A percentile compares a stretch with the other conserved stretches of the same genome.
Evolutionary conservation across 495 filamentous ascomycete genomes (phyloP).

Genomic region (Clohesyomyces aquaticus): DNA sequence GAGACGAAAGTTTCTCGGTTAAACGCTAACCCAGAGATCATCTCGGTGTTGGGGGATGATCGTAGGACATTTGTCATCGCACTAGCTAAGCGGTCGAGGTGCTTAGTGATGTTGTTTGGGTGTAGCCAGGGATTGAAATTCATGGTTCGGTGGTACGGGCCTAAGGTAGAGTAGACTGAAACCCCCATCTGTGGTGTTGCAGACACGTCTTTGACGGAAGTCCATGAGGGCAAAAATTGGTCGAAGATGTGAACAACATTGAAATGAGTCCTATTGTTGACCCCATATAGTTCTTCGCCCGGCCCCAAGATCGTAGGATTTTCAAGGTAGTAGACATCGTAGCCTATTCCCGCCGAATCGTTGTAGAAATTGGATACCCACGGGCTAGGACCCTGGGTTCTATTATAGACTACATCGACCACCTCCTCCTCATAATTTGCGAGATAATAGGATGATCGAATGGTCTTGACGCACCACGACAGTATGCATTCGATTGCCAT

Average conservation of each 20-base stretch:
- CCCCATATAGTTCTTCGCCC: neutral
- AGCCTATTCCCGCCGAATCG: neutral
- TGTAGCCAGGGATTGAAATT: constrained; percentile 8
- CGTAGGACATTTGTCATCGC: constrained; percentile 13
- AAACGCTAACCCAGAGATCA: neutral
- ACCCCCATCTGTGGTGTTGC: neutral
- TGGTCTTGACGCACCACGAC: constrained; percentile 29
- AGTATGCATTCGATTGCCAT: constrained; percentile 32
- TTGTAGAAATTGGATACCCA: neutral
- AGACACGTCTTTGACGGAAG: neutral
- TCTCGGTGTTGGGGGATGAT: neutral
- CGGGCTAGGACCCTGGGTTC: constrained; percentile 7
- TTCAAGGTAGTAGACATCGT: neutral
- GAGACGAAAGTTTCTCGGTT: neutral
- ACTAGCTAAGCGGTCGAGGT: constrained; percentile 15
- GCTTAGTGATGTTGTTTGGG: constrained; percentile 12
- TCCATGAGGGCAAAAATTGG: neutral
- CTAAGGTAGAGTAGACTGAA: neutral
- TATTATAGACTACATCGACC: constrained; percentile 5
- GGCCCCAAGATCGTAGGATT: constrained; percentile 6
- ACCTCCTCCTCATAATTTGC: constrained; percentile 15
- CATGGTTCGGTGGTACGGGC: neutral
- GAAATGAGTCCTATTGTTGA: neutral
- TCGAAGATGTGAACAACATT: neutral
- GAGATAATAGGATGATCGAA: constrained; percentile 7